Evolutionary conservation across 208 protist genomes (phyloP).

Genomic region (Wallacemonas sp.): DNA sequence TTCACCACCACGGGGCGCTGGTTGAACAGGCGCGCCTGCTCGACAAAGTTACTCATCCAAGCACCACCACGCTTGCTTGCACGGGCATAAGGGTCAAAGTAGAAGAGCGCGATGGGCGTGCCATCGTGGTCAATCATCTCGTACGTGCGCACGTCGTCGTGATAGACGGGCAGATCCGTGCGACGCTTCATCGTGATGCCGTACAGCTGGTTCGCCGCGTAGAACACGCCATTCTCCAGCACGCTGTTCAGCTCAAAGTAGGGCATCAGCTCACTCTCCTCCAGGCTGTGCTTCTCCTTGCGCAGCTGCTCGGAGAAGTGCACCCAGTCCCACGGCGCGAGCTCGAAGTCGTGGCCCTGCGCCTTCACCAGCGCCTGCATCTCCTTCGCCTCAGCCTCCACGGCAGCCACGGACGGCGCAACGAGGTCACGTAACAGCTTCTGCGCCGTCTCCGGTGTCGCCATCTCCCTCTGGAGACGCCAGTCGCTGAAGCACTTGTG

Average conservation of each 20-base stretch:
- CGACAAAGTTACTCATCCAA: constrained; percentile 55
- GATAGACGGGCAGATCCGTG: constrained; percentile 44
- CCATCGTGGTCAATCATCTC: constrained; percentile 34
- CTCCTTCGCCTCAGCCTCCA: constrained; percentile 24
- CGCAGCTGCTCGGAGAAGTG: constrained; percentile 50
- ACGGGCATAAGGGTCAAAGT: constrained; percentile 47
- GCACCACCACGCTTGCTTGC: constrained; percentile 53
- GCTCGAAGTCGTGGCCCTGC: constrained; percentile 21
- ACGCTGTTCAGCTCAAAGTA: constrained; percentile 60
- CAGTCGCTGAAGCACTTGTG: constrained; percentile 52
- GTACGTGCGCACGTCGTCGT: constrained; percentile 36
- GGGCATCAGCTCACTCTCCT: constrained; percentile 42
- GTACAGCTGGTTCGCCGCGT: constrained; percentile 52
- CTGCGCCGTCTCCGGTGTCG: constrained; percentile 20
- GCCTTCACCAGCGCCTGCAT: constrained; percentile 24
- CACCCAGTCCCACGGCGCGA: constrained; percentile 49
- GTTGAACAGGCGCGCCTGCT: constrained; percentile 25
- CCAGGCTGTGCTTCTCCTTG: constrained; percentile 37
- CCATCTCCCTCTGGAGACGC: constrained; percentile 48
- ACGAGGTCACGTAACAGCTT: constrained; percentile 28
- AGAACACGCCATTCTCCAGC: constrained; percentile 51
- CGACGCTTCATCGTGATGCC: constrained; percentile 38
- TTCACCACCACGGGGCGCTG: constrained; percentile 47
- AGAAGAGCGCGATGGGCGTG: constrained; percentile 41
- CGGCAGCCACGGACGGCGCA: constrained; percentile 12